Evolutionary conservation across 441 rosid species (phyloP).

Genomic region (Croton laevigatus): DNA sequence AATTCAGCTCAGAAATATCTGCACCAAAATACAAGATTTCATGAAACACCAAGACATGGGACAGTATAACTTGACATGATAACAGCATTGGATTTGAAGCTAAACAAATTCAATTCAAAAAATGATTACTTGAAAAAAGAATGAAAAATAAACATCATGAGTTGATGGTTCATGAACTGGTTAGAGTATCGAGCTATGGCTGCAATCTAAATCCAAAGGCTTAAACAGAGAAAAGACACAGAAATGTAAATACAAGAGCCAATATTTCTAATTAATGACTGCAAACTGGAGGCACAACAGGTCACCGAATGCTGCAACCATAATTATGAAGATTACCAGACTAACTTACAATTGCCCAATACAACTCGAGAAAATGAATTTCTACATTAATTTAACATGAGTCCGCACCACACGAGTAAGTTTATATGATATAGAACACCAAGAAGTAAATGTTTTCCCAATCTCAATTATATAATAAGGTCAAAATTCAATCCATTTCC

Average conservation of each 20-base stretch:
- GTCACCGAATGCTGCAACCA: background rate
- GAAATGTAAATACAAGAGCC: background rate
- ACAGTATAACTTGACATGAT: background rate
- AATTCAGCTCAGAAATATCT: constrained; percentile 91
- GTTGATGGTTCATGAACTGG: background rate
- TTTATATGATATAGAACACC: background rate
- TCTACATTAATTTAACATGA: background rate
- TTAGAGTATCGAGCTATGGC: background rate
- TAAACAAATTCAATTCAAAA: background rate
- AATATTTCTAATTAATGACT: background rate
- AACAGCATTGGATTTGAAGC: background rate
- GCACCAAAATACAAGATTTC: constrained; percentile 15
- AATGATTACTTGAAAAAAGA: background rate
- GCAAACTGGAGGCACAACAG: background rate
- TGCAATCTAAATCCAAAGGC: background rate
- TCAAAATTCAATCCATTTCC: background rate
- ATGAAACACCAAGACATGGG: background rate
- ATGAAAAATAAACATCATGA: background rate
- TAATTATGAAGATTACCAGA: background rate
- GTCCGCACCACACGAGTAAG: background rate
- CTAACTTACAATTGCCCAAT: background rate
- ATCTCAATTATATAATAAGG: background rate
- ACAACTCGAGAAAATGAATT: background rate
- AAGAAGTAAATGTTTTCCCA: background rate
- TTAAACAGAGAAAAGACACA: background rate